These are phyloP conservation scores for Termitomyces sp. DNA, from an alignment of 768 basidiomycete genomes.

Conservation along the genomic window DNA sequence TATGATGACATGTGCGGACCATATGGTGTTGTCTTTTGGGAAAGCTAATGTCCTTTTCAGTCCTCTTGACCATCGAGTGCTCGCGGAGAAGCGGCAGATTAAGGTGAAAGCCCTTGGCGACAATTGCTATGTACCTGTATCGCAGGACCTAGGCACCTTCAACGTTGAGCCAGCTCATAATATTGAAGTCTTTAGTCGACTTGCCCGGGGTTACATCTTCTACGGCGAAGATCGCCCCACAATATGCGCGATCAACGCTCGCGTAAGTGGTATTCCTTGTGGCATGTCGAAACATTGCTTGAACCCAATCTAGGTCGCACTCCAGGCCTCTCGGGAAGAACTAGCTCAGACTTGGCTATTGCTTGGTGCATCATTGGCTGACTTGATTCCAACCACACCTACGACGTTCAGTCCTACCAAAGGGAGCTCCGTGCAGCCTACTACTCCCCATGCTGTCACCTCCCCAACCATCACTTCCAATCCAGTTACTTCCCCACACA, in stretches of 20 bases:
- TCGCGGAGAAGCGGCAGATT: slow-evolving; percentile 27
- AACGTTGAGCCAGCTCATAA: slow-evolving; percentile 32
- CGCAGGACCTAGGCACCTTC: slow-evolving; percentile 56
- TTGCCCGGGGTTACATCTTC: slow-evolving; percentile 63
- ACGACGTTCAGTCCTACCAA: slow-evolving; percentile 16
- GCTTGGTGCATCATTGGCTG: slow-evolving; percentile 49
- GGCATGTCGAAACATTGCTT: not conserved
- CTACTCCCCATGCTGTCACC: slow-evolving; percentile 27
- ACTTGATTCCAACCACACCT: slow-evolving; percentile 36
- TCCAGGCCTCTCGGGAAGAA: slow-evolving; percentile 47
- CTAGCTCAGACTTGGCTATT: slow-evolving; percentile 67
- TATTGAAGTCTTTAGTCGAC: slow-evolving; percentile 42
- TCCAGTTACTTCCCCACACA: slow-evolving; percentile 34
- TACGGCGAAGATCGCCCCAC: slow-evolving; percentile 38
- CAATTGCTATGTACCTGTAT: slow-evolving; percentile 36
- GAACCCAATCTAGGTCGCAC: slow-evolving; percentile 40
- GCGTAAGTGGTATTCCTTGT: slow-evolving; percentile 23
- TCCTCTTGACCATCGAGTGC: slow-evolving; percentile 27
- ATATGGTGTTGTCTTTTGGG: not conserved
- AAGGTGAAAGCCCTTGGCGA: slow-evolving; percentile 60
- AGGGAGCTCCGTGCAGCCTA: slow-evolving; percentile 8
- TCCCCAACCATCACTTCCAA: slow-evolving; percentile 33
- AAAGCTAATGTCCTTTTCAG: slow-evolving; percentile 20
- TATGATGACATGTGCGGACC: slow-evolving; percentile 71
- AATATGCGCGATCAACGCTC: slow-evolving; percentile 58